A percentile compares a stretch with the other conserved stretches of the same genome.
Evolutionary conservation across 2,329 filamentous ascomycete genomes (phyloP).

Genomic region (Colletotrichum neosansevieriae): DNA sequence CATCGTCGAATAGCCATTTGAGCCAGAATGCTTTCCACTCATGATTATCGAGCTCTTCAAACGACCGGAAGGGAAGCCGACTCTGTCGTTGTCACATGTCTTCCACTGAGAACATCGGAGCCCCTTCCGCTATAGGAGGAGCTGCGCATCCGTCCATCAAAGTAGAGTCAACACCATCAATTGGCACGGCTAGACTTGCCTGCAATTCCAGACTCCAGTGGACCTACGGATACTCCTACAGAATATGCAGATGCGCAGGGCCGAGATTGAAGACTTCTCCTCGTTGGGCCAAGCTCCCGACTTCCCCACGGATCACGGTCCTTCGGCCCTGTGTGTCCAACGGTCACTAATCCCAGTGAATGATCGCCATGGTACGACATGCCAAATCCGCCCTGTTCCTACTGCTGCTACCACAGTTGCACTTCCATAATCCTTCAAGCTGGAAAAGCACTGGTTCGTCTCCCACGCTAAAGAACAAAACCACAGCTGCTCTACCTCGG

Average conservation of each 20-base stretch:
- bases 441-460: too few species aligned
- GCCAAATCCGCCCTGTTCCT: neutral
- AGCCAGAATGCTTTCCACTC: neutral
- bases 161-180: neutral
- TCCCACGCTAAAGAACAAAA: too few species aligned
- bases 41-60: too few species aligned
- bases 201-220: constrained; percentile 10
- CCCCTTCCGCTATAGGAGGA: constrained; percentile 1
- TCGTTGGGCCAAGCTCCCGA: constrained; percentile 13
- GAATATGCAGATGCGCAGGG: neutral
- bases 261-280: constrained; percentile 13
- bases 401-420: too few species aligned
- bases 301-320: constrained; percentile 24
- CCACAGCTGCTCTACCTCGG: too few species aligned
- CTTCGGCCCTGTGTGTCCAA: constrained; percentile 26
- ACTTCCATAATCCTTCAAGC: too few species aligned
- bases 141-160: neutral
- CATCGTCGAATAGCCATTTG: too few species aligned
- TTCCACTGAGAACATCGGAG: constrained; percentile 17
- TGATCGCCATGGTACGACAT: constrained; percentile 13
- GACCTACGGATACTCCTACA: constrained; percentile 6
- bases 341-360: constrained; percentile 3
- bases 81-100: neutral
- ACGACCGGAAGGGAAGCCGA: neutral
- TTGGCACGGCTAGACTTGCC: constrained; percentile 27